Conservation (phyloP, 345 rosid species). For the Dipteronia sinensis region DNA sequence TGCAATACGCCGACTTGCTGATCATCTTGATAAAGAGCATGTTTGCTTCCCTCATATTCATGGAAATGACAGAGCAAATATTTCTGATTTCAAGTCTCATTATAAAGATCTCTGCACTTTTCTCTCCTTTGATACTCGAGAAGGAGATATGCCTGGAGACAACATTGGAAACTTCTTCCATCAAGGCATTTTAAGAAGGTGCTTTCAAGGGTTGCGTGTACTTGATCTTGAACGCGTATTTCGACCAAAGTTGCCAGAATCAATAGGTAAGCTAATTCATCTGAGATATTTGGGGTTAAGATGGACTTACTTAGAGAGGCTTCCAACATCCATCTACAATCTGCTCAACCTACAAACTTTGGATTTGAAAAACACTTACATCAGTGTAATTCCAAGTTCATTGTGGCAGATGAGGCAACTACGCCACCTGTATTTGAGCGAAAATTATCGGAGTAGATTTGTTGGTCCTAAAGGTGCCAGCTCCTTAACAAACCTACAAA, state of each 20-base stretch:
- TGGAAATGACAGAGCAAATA: neutral
- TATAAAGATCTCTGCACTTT: conserved; percentile 19
- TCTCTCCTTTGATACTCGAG: conserved; percentile 17
- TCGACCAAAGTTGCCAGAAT: conserved; percentile 26
- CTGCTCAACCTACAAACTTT: conserved; percentile 16
- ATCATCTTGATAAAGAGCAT: conserved; percentile 20
- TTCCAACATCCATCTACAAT: conserved; percentile 6
- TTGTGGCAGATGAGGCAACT: conserved; percentile 19
- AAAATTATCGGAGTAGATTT: conserved; percentile 2
- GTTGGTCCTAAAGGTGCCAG: neutral
- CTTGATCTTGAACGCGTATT: conserved; percentile 31
- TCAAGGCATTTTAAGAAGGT: conserved; percentile 10
- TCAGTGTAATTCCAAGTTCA: neutral
- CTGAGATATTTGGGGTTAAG: conserved; percentile 23
- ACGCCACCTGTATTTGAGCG: conserved; percentile 15
- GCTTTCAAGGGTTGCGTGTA: conserved; percentile 19
- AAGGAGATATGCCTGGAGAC: conserved; percentile 30
- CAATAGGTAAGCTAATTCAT: conserved; percentile 14
- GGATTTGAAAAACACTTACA: conserved; percentile 20
- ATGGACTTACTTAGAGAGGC: conserved; percentile 18
- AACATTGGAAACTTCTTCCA: conserved; percentile 29
- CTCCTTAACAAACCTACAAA: conserved; percentile 4
- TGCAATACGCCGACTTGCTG: conserved; percentile 17
- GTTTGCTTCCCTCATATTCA: conserved; percentile 23
- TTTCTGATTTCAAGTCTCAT: conserved; percentile 1